These are phyloP conservation scores for Sungouiozyma ichnusensis DNA, from an alignment of 805 yeast genomes.

Conservation along the genomic window DNA sequence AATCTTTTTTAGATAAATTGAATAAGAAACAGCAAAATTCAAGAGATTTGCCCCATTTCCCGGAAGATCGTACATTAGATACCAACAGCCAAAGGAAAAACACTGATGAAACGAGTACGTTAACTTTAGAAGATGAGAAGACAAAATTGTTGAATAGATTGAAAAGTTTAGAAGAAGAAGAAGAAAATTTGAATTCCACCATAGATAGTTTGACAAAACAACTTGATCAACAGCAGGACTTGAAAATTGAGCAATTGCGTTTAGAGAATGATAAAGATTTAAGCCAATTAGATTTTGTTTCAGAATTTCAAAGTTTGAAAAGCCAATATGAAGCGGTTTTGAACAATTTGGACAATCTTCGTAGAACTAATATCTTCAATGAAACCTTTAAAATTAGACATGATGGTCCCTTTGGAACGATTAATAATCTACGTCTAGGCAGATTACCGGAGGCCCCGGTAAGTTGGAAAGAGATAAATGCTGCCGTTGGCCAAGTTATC, in stretches of 20 bases:
- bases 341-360: slow-evolving; percentile 56
- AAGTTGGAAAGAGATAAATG: slow-evolving; percentile 86
- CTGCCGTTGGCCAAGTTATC: slow-evolving; percentile 80
- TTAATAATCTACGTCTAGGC: slow-evolving; percentile 80
- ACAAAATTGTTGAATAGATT: slow-evolving; percentile 8
- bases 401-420: slow-evolving; percentile 77
- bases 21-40: slow-evolving; percentile 37
- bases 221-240: slow-evolving; percentile 35
- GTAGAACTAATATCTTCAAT: slow-evolving; percentile 72
- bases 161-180: slow-evolving; percentile 15
- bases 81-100: slow-evolving; percentile 6
- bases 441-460: slow-evolving; percentile 47
- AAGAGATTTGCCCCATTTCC: background rate
- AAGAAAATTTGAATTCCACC: slow-evolving; percentile 35
- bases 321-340: slow-evolving; percentile 52
- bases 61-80: slow-evolving; percentile 10
- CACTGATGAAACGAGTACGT: slow-evolving; percentile 23
- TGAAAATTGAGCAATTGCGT: slow-evolving; percentile 34
- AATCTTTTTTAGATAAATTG: slow-evolving; percentile 60
- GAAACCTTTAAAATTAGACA: slow-evolving; percentile 77
- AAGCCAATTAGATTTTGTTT: slow-evolving; percentile 39
- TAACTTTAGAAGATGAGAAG: slow-evolving; percentile 22
- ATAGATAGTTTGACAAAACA: slow-evolving; percentile 39
- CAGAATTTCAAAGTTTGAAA: slow-evolving; percentile 52
- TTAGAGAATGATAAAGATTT: slow-evolving; percentile 47